Evolutionary conservation across 164 flowering plant species (phyloP), one percentile per base, ranked within the genome.

Genomic region (Aristolochia contorta): DNA sequence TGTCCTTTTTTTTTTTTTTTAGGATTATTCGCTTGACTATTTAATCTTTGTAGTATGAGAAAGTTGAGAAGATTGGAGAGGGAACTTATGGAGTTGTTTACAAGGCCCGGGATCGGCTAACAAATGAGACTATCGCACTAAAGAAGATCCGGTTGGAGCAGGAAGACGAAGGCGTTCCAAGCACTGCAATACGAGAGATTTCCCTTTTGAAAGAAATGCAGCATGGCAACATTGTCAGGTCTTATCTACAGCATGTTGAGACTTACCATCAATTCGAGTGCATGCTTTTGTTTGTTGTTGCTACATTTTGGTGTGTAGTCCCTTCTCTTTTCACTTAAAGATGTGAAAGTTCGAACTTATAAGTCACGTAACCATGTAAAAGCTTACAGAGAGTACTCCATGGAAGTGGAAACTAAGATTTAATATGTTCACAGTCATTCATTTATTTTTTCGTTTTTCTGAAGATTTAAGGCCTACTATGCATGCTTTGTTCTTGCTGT

Each of bases 41-140:
- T 25, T 6, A 24, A 56, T 23, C 19, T 23, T 27, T 22, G 73
- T 70, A 91, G 97, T 91, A 91, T 60, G 96, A 91, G 76, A 88
- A 88, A 60, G 93, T 88, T 65, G 97, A 91, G 82, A 91, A 91
- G 85, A 88, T 91, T 57, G 97, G 97, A 53, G 96, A 91, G 71
- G 97, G 97, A 59, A 88, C 96, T 15, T 88, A 91, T 69, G 97
- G 97, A 53, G 96, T 91, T 57, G 97, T 91, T n/a, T 91, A 91
- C 70, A 91, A 88, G 80, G 97, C 97, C 50, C 86, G 91, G 25
- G 89, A 88, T 54, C 82, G 84, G 18, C 19, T 68, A 23, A 88
- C 89, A 5, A 88, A 88, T 71, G 90, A 84, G 68, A 88, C 90
- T 0, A 86, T 91, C 49, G 97, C 97, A 37, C 69, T 91, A 67